Evolutionary conservation across 2,329 filamentous ascomycete genomes (phyloP).

Genomic region (Fonsecaea nubica): DNA sequence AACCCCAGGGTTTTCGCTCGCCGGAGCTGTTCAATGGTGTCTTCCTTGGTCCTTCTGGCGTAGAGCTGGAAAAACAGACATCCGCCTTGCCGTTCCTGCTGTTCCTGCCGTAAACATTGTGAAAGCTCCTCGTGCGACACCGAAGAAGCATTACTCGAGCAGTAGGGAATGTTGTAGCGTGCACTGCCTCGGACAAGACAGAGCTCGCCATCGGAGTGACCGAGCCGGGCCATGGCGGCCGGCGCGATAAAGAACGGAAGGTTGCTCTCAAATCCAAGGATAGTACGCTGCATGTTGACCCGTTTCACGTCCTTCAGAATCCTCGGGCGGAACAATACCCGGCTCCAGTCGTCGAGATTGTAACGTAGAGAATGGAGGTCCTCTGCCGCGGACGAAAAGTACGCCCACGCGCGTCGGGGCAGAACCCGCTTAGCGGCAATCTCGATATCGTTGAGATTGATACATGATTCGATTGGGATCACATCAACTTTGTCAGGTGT

Average conservation of each 20-base stretch:
- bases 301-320: slow-evolving; percentile 49
- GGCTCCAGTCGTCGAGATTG: slow-evolving; percentile 33
- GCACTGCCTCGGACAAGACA: slow-evolving; percentile 47
- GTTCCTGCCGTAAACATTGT: background rate
- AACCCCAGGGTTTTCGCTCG: slow-evolving; percentile 39
- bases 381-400: slow-evolving; percentile 27
- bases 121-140: slow-evolving; percentile 43
- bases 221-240: slow-evolving; percentile 47
- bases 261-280: slow-evolving; percentile 44
- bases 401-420: slow-evolving; percentile 24
- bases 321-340: slow-evolving; percentile 49
- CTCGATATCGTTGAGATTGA: slow-evolving; percentile 31
- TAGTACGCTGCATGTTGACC: slow-evolving; percentile 30
- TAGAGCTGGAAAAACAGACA: slow-evolving; percentile 54
- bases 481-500: too few relatives aligned
- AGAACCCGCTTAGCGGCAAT: slow-evolving; percentile 19
- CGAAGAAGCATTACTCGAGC: slow-evolving; percentile 45
- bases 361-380: slow-evolving; percentile 29
- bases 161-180: slow-evolving; percentile 42
- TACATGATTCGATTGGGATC: slow-evolving; percentile 16
- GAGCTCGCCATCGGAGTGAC: slow-evolving; percentile 46
- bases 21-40: slow-evolving; percentile 55
- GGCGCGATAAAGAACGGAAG: slow-evolving; percentile 50
- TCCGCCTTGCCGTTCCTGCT: background rate
- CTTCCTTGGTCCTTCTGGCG: slow-evolving; percentile 57